A percentile compares a stretch with the other conserved stretches of the same genome.
phyloP scores from a whole-genome alignment of 164 flowering plant species.

The Magnolia kwangsiensis region DNA sequence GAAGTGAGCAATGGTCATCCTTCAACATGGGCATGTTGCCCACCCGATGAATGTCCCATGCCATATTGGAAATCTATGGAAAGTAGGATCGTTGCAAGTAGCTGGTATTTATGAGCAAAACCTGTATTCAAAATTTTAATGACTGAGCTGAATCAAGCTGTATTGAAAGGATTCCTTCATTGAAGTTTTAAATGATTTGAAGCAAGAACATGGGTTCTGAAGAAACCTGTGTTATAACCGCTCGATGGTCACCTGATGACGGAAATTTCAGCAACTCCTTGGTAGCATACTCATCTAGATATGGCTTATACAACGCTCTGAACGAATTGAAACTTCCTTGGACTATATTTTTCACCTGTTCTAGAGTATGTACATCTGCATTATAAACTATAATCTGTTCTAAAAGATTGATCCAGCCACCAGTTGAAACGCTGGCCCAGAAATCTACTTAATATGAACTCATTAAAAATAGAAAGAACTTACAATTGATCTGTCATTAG shows the following conservation, averaged over 20 bases:
- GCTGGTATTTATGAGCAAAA: neutral
- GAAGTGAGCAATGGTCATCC: no score
- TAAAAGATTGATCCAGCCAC: neutral
- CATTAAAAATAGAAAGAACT: neutral
- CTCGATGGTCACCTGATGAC: slow-evolving; percentile 23
- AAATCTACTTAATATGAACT: no score
- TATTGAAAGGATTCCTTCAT: neutral
- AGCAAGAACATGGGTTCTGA: neutral
- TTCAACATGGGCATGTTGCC: neutral
- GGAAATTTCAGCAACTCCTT: slow-evolving; percentile 42
- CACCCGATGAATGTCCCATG: neutral
- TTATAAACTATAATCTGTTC: neutral
- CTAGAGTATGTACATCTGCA: neutral
- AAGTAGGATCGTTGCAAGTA: neutral
- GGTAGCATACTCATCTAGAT: slow-evolving; percentile 50
- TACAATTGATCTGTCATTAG: neutral
- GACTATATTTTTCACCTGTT: slow-evolving; percentile 69
- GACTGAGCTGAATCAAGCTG: neutral
- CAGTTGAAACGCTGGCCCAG: no score
- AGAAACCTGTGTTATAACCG: slow-evolving; percentile 49
- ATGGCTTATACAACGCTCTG: slow-evolving; percentile 55
- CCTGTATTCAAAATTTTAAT: no score
- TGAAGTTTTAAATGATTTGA: neutral
- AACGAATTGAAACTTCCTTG: slow-evolving; percentile 57
- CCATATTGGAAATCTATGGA: neutral